Evolutionary conservation across 2,329 filamentous ascomycete species (phyloP), one percentile per base, ranked within the genome.

Genomic region (Colletotrichum cordylinicola): DNA sequence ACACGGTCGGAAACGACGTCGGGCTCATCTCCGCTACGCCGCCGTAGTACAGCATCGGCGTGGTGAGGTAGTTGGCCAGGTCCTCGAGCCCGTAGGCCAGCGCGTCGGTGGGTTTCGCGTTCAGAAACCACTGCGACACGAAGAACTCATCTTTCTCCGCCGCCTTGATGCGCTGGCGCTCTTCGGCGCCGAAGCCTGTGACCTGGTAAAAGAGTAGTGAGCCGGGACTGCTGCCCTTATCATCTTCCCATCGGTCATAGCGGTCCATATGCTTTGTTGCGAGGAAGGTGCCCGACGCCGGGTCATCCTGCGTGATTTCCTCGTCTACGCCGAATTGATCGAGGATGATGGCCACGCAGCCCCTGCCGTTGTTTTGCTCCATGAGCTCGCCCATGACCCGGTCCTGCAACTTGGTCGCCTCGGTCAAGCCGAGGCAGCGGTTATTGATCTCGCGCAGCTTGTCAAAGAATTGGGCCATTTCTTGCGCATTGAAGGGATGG

Each of bases 391-490:
- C 77, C 6, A 81, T 79, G 68, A 80, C 78, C 65, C 82, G 78
- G 70, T 83, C 80, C n/a, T 76, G 76, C 48, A 73, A 0, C 24
- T 0, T 58, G 1, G 55, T 75, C 15, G 56, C 64, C 8, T 64
- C 78, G 70, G 78, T 78, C 39, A 82, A 77, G 31, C 82, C 79
- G n/a, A 75, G 77, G 70, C 83, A 84, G 18, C 86, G 86, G 76
- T 87, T 86, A 62, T 86, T 84, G 67, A 89, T 80, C 6, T 79
- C 80, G 55, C 80, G 83, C 4, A 90, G 81, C 72, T 85, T 83
- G 70, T 82, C 79, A 69, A 88, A 87, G 48, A 89, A 84, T n/a
- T 82, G 79, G 78, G 85, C 82, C 81, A 79, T 78, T 21, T 84
- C 78, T 9, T 79, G 81, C 71, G 88, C 85, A 70, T 84, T 79